Conservation (phyloP, 1,284 basidiomycete species). For the Meira nashicola region DNA sequence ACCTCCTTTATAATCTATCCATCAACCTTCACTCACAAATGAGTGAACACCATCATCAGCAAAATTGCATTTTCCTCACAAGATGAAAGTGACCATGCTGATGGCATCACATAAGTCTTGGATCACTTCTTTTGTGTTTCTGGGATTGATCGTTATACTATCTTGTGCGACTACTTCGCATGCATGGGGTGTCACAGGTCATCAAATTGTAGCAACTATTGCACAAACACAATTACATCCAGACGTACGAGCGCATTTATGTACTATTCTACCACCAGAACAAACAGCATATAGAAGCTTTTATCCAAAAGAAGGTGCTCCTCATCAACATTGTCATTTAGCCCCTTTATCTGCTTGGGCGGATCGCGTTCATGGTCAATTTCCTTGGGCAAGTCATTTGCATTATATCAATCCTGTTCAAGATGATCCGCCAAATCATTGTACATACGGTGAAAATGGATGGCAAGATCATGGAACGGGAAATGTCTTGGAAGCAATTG, state of each 20-base stretch:
- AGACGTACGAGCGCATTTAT: constrained; percentile 65
- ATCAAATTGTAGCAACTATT: constrained; percentile 86
- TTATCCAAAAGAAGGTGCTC: constrained; percentile 13
- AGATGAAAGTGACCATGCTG: too few relatives aligned
- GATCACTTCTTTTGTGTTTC: too few relatives aligned
- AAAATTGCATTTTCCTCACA: too few relatives aligned
- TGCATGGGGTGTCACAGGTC: constrained; percentile 60
- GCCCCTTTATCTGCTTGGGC: constrained; percentile 78
- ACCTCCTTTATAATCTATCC: too few relatives aligned
- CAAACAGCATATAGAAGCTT: constrained; percentile 24
- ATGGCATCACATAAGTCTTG: too few relatives aligned
- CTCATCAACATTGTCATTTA: constrained; percentile 43
- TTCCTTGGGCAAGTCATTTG: constrained; percentile 57
- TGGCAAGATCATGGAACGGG: constrained; percentile 59
- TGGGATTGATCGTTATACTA: too few relatives aligned
- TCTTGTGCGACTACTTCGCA: neutral
- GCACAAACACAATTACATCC: constrained; percentile 85
- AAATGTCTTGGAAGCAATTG: constrained; percentile 16
- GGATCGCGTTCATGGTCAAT: constrained; percentile 42
- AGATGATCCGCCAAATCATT: constrained; percentile 71
- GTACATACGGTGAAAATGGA: constrained; percentile 70
- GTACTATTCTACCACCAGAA: constrained; percentile 60
- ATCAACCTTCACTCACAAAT: too few relatives aligned
- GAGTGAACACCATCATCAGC: too few relatives aligned
- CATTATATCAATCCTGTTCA: constrained; percentile 71